Evolutionary conservation across 2,329 filamentous ascomycete species (phyloP).

Genomic region (Pseudogymnoascus sp.): DNA sequence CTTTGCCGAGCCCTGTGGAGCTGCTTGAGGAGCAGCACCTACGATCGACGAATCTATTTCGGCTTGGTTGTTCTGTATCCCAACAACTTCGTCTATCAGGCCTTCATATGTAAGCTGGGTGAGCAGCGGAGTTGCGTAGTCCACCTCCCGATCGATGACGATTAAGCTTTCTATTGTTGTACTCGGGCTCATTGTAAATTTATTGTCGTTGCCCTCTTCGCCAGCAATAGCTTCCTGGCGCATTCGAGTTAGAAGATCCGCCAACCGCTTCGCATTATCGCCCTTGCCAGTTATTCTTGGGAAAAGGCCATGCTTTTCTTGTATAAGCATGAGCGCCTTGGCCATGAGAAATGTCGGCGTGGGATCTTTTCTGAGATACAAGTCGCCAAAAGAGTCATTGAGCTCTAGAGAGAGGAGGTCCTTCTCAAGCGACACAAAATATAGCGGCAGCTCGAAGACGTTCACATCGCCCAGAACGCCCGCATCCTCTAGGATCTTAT

Average conservation of each 20-base stretch:
- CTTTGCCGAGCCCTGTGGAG: slow-evolving; percentile 44
- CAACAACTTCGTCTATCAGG: slow-evolving; percentile 85
- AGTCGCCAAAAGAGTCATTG: slow-evolving; percentile 74
- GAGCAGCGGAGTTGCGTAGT: slow-evolving; percentile 83
- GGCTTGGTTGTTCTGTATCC: slow-evolving; percentile 84
- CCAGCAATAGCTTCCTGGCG: slow-evolving; percentile 78
- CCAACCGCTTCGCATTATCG: slow-evolving; percentile 81
- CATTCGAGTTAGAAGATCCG: slow-evolving; percentile 83
- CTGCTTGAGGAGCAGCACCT: slow-evolving; percentile 56
- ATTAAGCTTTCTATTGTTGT: slow-evolving; percentile 83
- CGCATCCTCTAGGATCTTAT: slow-evolving; percentile 84
- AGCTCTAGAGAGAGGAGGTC: slow-evolving; percentile 89
- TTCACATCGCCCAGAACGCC: slow-evolving; percentile 89
- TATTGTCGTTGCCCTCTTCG: slow-evolving; percentile 52
- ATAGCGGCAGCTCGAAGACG: slow-evolving; percentile 76
- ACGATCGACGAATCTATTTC: slow-evolving; percentile 89
- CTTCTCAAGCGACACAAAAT: slow-evolving; percentile 84
- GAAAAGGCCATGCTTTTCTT: slow-evolving; percentile 86
- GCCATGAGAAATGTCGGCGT: slow-evolving; percentile 84
- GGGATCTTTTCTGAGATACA: slow-evolving; percentile 85
- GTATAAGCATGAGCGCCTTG: slow-evolving; percentile 87
- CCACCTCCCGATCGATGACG: slow-evolving; percentile 90
- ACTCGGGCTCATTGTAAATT: slow-evolving; percentile 71
- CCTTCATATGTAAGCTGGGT: slow-evolving; percentile 97
- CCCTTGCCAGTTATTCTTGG: slow-evolving; percentile 93